These are phyloP conservation scores for Cordyceps pruinosa DNA, from an alignment of 2,329 filamentous ascomycete species.

Conservation along the genomic window DNA sequence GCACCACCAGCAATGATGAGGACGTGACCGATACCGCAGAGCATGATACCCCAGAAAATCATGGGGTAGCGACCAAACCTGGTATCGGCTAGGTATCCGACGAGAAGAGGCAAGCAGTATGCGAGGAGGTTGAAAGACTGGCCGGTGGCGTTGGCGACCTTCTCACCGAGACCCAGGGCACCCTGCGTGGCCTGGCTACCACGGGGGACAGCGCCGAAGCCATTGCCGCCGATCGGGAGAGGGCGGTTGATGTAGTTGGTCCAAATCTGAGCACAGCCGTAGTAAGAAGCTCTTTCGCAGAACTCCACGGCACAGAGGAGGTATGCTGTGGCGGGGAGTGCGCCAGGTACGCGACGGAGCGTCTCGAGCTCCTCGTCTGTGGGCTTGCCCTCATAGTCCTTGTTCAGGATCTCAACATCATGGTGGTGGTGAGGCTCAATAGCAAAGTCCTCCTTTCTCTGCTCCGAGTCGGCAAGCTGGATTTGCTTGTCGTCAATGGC, in stretches of 20 bases:
- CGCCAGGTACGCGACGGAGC: constrained; percentile 45
- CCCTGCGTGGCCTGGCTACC: constrained; percentile 44
- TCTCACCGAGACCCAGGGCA: constrained; percentile 47
- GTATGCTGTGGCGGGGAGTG: constrained; percentile 46
- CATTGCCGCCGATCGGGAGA: constrained; percentile 44
- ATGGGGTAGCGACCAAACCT: constrained; percentile 64
- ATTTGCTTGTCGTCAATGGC: constrained; percentile 1
- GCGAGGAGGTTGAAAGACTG: constrained; percentile 51
- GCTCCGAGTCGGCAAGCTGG: not conserved
- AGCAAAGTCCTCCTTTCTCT: not conserved
- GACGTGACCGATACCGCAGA: constrained; percentile 62
- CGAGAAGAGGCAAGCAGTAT: constrained; percentile 49
- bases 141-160: constrained; percentile 21
- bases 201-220: constrained; percentile 35
- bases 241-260: constrained; percentile 57
- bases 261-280: constrained; percentile 29
- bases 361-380: constrained; percentile 48
- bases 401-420: constrained; percentile 14
- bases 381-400: constrained; percentile 34
- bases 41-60: constrained; percentile 61
- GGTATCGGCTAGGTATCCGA: constrained; percentile 56
- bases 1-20: constrained; percentile 57
- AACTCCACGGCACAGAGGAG: constrained; percentile 53
- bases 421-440: constrained; percentile 1
- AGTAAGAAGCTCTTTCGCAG: constrained; percentile 55